Base-by-base conservation (phyloP, 305 asterid species). In the Fraxinus paxiana region DNA sequence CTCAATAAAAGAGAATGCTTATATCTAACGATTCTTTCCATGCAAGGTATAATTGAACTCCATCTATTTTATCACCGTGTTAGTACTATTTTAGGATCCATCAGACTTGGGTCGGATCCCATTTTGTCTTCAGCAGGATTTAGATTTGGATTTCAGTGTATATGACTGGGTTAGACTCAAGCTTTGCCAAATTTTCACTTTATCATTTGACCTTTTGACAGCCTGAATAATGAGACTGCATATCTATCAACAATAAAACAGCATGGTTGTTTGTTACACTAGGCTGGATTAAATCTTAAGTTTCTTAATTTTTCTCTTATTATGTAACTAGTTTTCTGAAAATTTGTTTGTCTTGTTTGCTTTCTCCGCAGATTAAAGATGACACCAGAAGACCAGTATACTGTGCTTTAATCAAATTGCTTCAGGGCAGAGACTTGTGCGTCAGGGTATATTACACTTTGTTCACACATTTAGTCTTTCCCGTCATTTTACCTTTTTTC, bases 351-450 rank as follows among this genome's bases (percentile, higher is more conserved):
- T 81, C 54, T 75, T 73, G 72, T 73, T 76, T 79, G 71, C 84
- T 73, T 80, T 80, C 76, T 82, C 63, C 65, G 30, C 95, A 96
- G 99, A 90, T 96, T 76, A 96, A 92, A 88, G 96, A 90, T 79
- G 98, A 94, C 82, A 93, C 95, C 74, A 94, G 92, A 86, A 85
- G 94, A 82, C 92, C 93, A 43, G 99, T 96, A 33, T 96, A 94
- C 85, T 94, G 98, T 82, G 95, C 98, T 85, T 86, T 96, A 85
- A 87, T 94, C 87, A 90, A 89, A 89, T 87, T 96, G 91, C 97
- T 96, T 87, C 98, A 91, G 91, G 92, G 89, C 83, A 84, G 85
- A 81, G 99, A 96, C 86, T 88, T 96, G 85, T 96, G 98, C 81
- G 98, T 96, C 82, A 84, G 94, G 97, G 98, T 96, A 94, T 73